A percentile compares a stretch with the other conserved stretches of the same genome.
Evolutionary conservation across 2,329 filamentous ascomycete species (phyloP).

Genomic region (Paecilomyces dactylethromorphus): DNA sequence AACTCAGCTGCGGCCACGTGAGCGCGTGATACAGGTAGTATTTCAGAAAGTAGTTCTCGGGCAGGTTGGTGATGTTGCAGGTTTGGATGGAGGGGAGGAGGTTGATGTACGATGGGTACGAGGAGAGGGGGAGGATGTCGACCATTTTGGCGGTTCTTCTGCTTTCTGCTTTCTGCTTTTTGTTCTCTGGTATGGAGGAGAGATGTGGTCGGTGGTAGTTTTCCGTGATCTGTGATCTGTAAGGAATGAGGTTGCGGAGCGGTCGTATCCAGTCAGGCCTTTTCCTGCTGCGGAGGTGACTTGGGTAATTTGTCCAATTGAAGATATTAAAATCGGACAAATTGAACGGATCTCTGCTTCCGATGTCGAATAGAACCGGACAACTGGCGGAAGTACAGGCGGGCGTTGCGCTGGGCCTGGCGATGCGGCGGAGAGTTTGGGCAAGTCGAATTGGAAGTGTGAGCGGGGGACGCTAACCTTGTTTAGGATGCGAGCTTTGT

Average conservation of each 20-base stretch:
- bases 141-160: constrained; percentile 31
- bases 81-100: constrained; percentile 84
- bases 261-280: not conserved
- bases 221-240: not conserved
- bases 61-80: constrained; percentile 97
- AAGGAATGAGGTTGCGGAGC: not conserved
- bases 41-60: constrained; percentile 99
- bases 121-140: constrained; percentile 42
- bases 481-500: not conserved
- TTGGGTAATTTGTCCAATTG: not conserved
- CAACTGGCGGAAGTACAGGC: not conserved
- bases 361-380: not conserved
- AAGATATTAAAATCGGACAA: not conserved
- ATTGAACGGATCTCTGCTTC: not conserved
- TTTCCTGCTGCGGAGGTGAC: not conserved
- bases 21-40: constrained; percentile 99
- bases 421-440: not conserved
- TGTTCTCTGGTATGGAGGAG: not conserved
- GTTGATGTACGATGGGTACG: constrained; percentile 62
- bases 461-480: not conserved
- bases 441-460: not conserved
- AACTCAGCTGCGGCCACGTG: constrained; percentile 95
- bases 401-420: not conserved
- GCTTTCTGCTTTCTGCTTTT: not conserved
- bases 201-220: not conserved